Conservation (phyloP, 371 early-diverging fungal genomes). For the Batkoa obscura region DNA sequence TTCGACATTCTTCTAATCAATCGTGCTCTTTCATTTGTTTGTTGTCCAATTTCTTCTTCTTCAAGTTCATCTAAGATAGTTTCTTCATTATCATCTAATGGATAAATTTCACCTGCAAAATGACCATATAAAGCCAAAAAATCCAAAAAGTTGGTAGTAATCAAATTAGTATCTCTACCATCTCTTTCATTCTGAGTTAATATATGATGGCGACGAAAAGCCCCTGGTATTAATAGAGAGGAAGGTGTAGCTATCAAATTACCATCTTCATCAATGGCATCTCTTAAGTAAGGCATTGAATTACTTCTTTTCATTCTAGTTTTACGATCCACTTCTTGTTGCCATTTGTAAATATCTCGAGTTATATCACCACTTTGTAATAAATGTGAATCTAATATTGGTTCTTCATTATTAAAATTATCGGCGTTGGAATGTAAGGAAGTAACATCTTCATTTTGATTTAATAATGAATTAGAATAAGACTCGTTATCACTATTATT, state of each 20-base stretch:
- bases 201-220: slow-evolving; percentile 67
- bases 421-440: neutral
- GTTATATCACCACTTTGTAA: slow-evolving; percentile 61
- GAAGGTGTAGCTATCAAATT: too few species aligned
- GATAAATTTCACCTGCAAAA: slow-evolving; percentile 81
- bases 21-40: slow-evolving; percentile 8
- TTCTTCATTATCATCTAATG: slow-evolving; percentile 39
- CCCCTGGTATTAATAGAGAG: slow-evolving; percentile 34
- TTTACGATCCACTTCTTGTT: slow-evolving; percentile 38
- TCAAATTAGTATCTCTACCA: slow-evolving; percentile 39
- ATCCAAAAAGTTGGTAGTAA: slow-evolving; percentile 77
- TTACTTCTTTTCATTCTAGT: neutral
- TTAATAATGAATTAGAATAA: neutral
- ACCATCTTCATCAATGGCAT: too few species aligned
- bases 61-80: neutral
- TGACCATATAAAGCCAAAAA: slow-evolving; percentile 78
- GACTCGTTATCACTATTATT: too few species aligned
- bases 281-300: neutral
- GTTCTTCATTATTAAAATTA: too few species aligned
- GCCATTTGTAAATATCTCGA: slow-evolving; percentile 84
- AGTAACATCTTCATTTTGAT: neutral
- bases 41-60: slow-evolving; percentile 6
- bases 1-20: slow-evolving; percentile 28
- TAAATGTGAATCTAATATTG: slow-evolving; percentile 3
- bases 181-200: slow-evolving; percentile 33